These are phyloP conservation scores for Trichoderma pleuroti DNA, from an alignment of 2,329 filamentous ascomycete genomes.

Conservation along the genomic window DNA sequence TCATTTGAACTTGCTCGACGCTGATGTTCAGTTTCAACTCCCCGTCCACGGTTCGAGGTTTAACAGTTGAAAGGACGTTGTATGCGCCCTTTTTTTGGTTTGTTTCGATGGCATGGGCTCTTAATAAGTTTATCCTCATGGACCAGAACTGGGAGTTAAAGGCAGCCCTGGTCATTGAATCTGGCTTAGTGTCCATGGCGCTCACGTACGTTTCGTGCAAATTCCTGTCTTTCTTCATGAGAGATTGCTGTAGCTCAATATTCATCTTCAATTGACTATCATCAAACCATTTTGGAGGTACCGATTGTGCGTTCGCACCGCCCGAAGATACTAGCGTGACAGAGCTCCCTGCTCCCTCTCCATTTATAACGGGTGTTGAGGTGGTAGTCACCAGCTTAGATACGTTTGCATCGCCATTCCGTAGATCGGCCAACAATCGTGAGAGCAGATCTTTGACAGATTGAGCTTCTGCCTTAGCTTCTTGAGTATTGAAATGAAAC, in stretches of 20 bases:
- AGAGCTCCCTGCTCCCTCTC: slow-evolving; percentile 44
- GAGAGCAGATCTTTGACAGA: slow-evolving; percentile 79
- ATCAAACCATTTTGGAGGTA: slow-evolving; percentile 67
- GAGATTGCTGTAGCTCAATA: slow-evolving; percentile 78
- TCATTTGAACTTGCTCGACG: slow-evolving; percentile 87
- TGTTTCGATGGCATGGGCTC: slow-evolving; percentile 85
- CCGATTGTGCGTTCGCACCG: slow-evolving; percentile 54
- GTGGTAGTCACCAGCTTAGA: slow-evolving; percentile 39
- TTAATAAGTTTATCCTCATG: slow-evolving; percentile 76
- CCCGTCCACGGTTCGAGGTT: slow-evolving; percentile 52
- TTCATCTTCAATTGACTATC: slow-evolving; percentile 74
- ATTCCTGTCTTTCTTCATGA: slow-evolving; percentile 74
- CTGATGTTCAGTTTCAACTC: slow-evolving; percentile 78
- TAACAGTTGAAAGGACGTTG: slow-evolving; percentile 88
- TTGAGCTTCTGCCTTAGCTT: slow-evolving; percentile 80
- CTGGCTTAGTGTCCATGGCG: slow-evolving; percentile 76
- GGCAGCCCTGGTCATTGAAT: slow-evolving; percentile 72
- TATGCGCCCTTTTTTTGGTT: slow-evolving; percentile 85
- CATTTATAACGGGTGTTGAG: slow-evolving; percentile 30
- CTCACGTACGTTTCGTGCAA: slow-evolving; percentile 86
- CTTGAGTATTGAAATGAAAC: slow-evolving; percentile 82
- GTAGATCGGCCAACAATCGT: slow-evolving; percentile 67
- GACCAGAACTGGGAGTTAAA: slow-evolving; percentile 97
- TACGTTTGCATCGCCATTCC: slow-evolving; percentile 51
- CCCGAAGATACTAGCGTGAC: slow-evolving; percentile 75